Base-by-base conservation (phyloP, 768 basidiomycete genomes). In the Dacryopinax spathularia region DNA sequence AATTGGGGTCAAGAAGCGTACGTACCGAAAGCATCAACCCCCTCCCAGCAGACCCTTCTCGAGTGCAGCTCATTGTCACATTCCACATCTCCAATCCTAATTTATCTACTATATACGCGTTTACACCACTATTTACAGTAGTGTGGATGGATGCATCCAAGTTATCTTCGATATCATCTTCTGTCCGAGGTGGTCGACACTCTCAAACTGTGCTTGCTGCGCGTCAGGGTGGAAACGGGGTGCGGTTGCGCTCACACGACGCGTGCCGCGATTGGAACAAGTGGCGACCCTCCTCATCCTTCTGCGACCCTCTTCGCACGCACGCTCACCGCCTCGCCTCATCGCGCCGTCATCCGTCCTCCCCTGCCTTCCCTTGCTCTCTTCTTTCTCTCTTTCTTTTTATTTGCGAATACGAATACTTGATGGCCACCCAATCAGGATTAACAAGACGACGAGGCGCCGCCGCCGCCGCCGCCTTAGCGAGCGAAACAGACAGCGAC, bases 381-480 rank as follows among this genome's bases (percentile, higher is more conserved):
- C 66, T 29, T 63, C 67, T 33, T 62, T 56, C 31, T 61, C 64
- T 22, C 9, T 63, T 39, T 31, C 61, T 12, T 61, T 60, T 61
- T 22, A 60, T 25, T 62, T 43, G 31, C 33, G 22, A 35, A 20
- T 34, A 31, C 20, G 15, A 34, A 66, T 63, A 65, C n/a, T n/a
- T n/a, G n/a, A 72, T 72, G 69, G 68, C 72, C 16, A 61, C 61
- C 4, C 71, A 74, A 68, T 56, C 48, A 22, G 73, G 73, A n/a
- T 65, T 74, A 18, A 70, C 72, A 5, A 66, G 73, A 25, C 69
- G 73, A 56, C 67, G 73, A 60, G 73, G 68, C 15, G 72, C 64
- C 27, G 69, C 65, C 44, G 65, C 41, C 15, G 39, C 5, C 25
- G 31, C 5, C 48, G 18, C 48, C 20, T n/a, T n/a, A n/a, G n/a